Conservation (phyloP, 495 filamentous ascomycete species). For the Aspergillus hancockii region DNA sequence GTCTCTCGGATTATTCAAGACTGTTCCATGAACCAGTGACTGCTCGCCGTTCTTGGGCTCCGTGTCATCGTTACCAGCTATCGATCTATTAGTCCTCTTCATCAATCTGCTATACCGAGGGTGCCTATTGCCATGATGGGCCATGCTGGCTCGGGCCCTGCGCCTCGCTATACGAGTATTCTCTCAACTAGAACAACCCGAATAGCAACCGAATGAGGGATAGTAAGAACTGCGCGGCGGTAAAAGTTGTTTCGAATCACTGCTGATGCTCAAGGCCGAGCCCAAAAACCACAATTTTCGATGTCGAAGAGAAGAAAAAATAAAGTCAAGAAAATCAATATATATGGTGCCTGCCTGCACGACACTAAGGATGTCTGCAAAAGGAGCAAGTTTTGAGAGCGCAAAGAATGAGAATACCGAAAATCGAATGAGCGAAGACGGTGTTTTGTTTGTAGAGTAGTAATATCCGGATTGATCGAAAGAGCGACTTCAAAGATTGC, state of each 20-base stretch:
- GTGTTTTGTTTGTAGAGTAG: not conserved
- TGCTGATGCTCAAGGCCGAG: not conserved
- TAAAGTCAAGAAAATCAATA: slow-evolving; percentile 7
- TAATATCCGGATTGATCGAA: not conserved
- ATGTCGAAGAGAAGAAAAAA: not conserved
- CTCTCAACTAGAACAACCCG: not conserved
- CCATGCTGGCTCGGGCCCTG: slow-evolving; percentile 8
- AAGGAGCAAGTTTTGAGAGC: slow-evolving; percentile 1
- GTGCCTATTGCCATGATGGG: slow-evolving; percentile 11
- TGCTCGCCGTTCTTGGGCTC: slow-evolving; percentile 6
- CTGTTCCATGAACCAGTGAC: slow-evolving; percentile 3
- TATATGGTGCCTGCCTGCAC: slow-evolving; percentile 26
- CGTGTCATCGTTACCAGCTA: not conserved
- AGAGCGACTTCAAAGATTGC: slow-evolving; percentile 6
- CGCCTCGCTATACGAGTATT: not conserved
- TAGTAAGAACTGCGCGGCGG: not conserved
- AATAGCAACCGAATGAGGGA: not conserved
- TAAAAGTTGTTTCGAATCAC: not conserved
- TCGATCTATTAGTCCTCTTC: slow-evolving; percentile 9
- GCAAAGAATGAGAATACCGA: slow-evolving; percentile 9
- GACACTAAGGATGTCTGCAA: slow-evolving; percentile 15
- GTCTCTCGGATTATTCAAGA: not conserved
- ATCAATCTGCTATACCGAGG: slow-evolving; percentile 1
- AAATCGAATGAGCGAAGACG: not conserved
- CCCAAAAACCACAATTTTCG: not conserved